Evolutionary conservation across 148 eudicot genomes (phyloP).

Genomic region (Suaeda aralocaspica): DNA sequence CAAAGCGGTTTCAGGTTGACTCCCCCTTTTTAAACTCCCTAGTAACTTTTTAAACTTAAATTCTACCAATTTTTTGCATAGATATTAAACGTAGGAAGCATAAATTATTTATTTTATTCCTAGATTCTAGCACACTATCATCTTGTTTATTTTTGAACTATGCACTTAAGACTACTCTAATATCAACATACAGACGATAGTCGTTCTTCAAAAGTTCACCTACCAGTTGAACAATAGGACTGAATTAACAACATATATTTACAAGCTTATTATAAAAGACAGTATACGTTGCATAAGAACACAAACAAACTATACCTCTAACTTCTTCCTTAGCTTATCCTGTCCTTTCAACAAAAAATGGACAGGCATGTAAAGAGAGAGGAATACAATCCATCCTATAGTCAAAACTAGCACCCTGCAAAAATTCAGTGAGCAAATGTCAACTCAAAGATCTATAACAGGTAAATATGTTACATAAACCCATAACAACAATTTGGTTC

Average conservation of each 20-base stretch:
- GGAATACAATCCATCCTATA: constrained; percentile 94
- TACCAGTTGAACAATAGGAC: background rate
- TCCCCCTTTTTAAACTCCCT: too few species aligned
- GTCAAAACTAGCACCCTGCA: constrained; percentile 77
- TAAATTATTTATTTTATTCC: too few species aligned
- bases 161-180: background rate
- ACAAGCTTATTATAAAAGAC: background rate
- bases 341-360: constrained; percentile 83
- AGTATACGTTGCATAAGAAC: background rate
- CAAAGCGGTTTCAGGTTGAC: too few species aligned
- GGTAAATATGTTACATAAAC: too few species aligned
- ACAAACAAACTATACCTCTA: constrained; percentile 57
- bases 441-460: too few species aligned
- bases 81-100: too few species aligned
- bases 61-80: too few species aligned
- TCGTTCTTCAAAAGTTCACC: background rate
- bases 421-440: constrained; percentile 7
- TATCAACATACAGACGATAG: background rate
- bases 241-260: background rate
- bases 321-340: constrained; percentile 75
- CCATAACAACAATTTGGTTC: too few species aligned
- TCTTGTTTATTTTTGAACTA: too few species aligned
- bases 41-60: too few species aligned
- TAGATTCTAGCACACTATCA: too few species aligned
- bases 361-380: constrained; percentile 84